phyloP scores from a whole-genome alignment of 1,284 basidiomycete genomes.

The Anthracocystis setariae region DNA sequence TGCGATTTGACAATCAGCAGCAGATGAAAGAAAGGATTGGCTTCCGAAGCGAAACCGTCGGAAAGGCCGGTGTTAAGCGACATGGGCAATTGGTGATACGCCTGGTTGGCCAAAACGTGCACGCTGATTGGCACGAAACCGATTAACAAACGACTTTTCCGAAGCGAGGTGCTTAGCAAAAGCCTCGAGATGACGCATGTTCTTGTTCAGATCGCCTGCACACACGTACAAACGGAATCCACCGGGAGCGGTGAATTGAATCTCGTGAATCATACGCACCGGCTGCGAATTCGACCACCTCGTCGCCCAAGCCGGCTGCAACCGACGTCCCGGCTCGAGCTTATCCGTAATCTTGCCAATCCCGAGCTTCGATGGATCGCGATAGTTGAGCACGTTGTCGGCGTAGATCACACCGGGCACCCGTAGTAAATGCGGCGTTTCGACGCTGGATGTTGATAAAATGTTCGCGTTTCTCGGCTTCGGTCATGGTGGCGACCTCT shows the following conservation, averaged over 20 bases:
- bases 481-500: constrained; percentile 51
- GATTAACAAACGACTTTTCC: constrained; percentile 56
- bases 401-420: constrained; percentile 58
- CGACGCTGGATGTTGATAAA: constrained; percentile 62
- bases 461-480: constrained; percentile 56
- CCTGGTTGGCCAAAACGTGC: constrained; percentile 38
- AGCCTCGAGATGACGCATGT: constrained; percentile 36
- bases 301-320: constrained; percentile 71
- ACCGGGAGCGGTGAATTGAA: constrained; percentile 73
- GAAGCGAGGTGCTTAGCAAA: constrained; percentile 48
- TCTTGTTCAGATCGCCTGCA: constrained; percentile 71
- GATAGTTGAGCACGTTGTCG: constrained; percentile 61
- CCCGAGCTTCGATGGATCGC: constrained; percentile 53
- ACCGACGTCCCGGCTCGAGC: constrained; percentile 53
- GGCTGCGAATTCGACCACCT: constrained; percentile 76
- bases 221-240: constrained; percentile 81
- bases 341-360: constrained; percentile 40
- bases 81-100: constrained; percentile 45
- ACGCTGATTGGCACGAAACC: constrained; percentile 45
- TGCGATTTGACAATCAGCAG: constrained; percentile 61
- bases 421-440: constrained; percentile 63
- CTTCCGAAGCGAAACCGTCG: constrained; percentile 53
- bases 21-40: constrained; percentile 66
- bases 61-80: constrained; percentile 58
- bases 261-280: constrained; percentile 76